Conservation (phyloP, 768 basidiomycete genomes). For the Termitomyces titanicus region DNA sequence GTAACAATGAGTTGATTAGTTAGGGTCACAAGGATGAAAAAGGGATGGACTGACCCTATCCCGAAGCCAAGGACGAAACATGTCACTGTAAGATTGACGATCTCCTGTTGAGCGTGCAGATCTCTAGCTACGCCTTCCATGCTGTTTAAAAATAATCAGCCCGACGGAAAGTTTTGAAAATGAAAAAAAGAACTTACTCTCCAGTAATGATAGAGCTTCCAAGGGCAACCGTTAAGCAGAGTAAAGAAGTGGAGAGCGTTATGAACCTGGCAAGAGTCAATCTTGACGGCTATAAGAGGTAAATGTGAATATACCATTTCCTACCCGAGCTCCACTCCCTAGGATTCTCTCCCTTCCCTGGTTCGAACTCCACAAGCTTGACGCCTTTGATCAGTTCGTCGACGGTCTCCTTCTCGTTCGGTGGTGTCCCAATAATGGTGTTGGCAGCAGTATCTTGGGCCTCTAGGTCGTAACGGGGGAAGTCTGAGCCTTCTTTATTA, state of each 20-base stretch:
- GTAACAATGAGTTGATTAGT: neutral
- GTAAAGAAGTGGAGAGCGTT: constrained; percentile 28
- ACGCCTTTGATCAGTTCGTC: constrained; percentile 28
- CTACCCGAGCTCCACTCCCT: constrained; percentile 8
- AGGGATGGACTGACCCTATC: constrained; percentile 26
- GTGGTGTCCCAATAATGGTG: constrained; percentile 4
- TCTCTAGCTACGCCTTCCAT: constrained; percentile 29
- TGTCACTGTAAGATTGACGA: constrained; percentile 38
- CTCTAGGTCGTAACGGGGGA: neutral
- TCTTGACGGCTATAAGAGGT: neutral
- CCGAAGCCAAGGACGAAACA: constrained; percentile 42
- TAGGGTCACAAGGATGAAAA: constrained; percentile 5
- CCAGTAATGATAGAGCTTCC: constrained; percentile 39
- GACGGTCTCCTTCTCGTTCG: constrained; percentile 18
- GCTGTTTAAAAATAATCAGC: constrained; percentile 14
- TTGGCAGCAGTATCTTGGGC: neutral
- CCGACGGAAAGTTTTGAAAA: neutral
- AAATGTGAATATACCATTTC: constrained; percentile 28
- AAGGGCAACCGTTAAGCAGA: constrained; percentile 34
- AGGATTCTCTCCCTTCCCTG: constrained; percentile 6
- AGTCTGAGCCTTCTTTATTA: no score
- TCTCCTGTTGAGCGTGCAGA: constrained; percentile 30
- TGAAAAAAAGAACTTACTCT: constrained; percentile 27
- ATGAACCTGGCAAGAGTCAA: constrained; percentile 23
- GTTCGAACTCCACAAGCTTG: constrained; percentile 11